Conservation (phyloP, 345 rosid species). For the Sisymbrium altissimum region DNA sequence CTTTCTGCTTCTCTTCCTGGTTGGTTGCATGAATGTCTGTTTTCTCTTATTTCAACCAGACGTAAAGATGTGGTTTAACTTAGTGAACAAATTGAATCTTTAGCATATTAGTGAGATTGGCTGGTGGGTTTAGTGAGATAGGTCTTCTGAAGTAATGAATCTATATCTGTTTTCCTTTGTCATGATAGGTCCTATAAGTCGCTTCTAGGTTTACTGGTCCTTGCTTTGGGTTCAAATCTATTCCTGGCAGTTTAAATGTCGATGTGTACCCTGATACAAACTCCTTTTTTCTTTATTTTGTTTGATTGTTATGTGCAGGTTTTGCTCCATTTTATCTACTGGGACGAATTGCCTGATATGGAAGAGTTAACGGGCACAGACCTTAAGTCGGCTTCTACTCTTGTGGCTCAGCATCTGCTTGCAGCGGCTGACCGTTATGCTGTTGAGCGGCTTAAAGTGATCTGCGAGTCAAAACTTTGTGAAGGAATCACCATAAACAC, state of each 20-base stretch:
- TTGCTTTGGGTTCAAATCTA: not conserved
- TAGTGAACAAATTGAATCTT: not conserved
- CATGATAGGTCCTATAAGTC: not conserved
- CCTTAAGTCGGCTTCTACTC: constrained; percentile 56
- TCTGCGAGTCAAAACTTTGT: constrained; percentile 67
- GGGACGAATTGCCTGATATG: constrained; percentile 76
- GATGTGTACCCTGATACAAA: not conserved
- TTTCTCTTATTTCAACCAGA: not conserved
- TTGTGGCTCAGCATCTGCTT: constrained; percentile 76
- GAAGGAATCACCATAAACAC: constrained; percentile 69
- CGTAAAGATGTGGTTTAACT: not conserved
- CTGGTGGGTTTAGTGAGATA: not conserved
- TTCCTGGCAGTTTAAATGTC: not conserved
- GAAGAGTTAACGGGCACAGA: constrained; percentile 57
- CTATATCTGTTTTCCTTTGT: not conserved
- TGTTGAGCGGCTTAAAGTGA: constrained; percentile 60
- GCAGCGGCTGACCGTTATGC: constrained; percentile 81
- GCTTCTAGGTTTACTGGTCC: not conserved
- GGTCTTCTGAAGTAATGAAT: not conserved
- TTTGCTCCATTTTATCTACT: constrained; percentile 75
- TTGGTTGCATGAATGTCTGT: constrained; percentile 25
- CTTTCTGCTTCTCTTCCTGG: constrained; percentile 46
- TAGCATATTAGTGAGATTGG: not conserved
- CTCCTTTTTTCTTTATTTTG: not conserved
- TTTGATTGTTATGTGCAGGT: constrained; percentile 39